Conservation (phyloP, 805 yeast genomes). For the Myxozyma udenii region DNA sequence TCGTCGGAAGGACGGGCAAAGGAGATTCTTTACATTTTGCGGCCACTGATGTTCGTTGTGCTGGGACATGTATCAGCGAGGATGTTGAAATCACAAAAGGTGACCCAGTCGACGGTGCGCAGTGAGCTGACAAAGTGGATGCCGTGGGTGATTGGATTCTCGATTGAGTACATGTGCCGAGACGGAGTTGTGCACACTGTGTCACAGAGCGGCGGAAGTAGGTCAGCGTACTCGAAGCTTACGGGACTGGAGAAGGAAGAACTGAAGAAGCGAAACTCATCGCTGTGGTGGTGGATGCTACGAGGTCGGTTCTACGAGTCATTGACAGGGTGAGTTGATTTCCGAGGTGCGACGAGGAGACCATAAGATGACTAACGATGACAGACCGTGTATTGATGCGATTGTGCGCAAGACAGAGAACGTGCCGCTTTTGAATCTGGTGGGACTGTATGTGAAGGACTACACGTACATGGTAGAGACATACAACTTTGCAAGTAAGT, state of each 20-base stretch:
- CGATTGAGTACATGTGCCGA: conserved; percentile 37
- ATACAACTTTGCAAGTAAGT: conserved; percentile 38
- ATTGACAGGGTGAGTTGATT: conserved; percentile 28
- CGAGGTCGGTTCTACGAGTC: conserved; percentile 41
- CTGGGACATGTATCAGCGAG: conserved; percentile 26
- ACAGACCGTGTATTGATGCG: conserved; percentile 35
- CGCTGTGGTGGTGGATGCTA: conserved; percentile 42
- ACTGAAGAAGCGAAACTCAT: conserved; percentile 33
- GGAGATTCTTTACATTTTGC: conserved; percentile 39
- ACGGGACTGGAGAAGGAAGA: conserved; percentile 39
- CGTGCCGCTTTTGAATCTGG: conserved; percentile 38
- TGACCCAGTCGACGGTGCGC: not conserved
- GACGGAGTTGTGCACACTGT: conserved; percentile 29
- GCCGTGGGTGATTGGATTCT: conserved; percentile 43
- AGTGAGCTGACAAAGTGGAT: conserved; percentile 36
- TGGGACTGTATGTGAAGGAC: conserved; percentile 39
- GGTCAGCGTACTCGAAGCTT: conserved; percentile 32
- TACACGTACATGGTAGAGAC: conserved; percentile 41
- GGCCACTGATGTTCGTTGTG: conserved; percentile 43
- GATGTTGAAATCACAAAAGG: not conserved
- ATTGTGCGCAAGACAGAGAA: conserved; percentile 32
- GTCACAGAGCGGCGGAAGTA: conserved; percentile 26
- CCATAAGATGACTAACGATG: not conserved
- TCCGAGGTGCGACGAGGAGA: not conserved
- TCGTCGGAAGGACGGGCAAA: conserved; percentile 30